Base-by-base conservation (phyloP, 495 filamentous ascomycete genomes). In the Hypoxylon cercidicola region DNA sequence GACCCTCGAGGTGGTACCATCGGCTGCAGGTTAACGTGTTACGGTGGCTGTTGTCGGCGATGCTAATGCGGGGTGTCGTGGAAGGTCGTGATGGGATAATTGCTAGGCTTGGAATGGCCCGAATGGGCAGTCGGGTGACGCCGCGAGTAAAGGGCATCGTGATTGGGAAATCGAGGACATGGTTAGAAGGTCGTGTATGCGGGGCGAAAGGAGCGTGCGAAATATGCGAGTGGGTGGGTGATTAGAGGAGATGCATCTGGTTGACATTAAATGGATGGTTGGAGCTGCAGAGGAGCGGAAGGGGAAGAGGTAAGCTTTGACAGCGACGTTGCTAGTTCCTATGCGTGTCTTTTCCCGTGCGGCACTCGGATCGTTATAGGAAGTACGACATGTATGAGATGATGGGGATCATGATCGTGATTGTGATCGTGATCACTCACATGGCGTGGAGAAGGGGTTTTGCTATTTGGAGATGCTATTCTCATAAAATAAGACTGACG, bases 1-100 rank as follows among this genome's bases (percentile, higher is more conserved):
- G 54, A 6, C 83, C 67, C 2, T 86, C 82, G 16, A 92, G 77
- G 62, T 80, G 79, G 53, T 79, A 69, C 37, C 37, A 55, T 51
- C 76, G 70, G 40, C 34, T 60, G 55, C 57, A 69, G 53, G 47
- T 12, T 16, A 64, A 48, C 52, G 60, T 41, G 55, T 41, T 64
- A 25, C 32, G 25, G 25, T 28, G 16, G 56, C 64, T 41, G 39
- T 8, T 41, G 39, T 16, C n/a, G 15, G 39, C 8, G 13, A 5
- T 37, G 34, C 34, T 37, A 41, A 41, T 65, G 66, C 61, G 66
- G 61, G 66, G 57, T 69, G 60, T 68, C 65, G 61, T 69, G 66
- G 56, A 44, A 43, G 62, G 20, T 39, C 46, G 41, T 65, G 66
- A 62, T 59, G 66, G 61, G 61, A 69, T 54, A 49, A 25, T 52